A percentile compares a stretch with the other conserved stretches of the same genome.
Conservation (phyloP, 1,284 basidiomycete species). For the Pascua sp. region DNA sequence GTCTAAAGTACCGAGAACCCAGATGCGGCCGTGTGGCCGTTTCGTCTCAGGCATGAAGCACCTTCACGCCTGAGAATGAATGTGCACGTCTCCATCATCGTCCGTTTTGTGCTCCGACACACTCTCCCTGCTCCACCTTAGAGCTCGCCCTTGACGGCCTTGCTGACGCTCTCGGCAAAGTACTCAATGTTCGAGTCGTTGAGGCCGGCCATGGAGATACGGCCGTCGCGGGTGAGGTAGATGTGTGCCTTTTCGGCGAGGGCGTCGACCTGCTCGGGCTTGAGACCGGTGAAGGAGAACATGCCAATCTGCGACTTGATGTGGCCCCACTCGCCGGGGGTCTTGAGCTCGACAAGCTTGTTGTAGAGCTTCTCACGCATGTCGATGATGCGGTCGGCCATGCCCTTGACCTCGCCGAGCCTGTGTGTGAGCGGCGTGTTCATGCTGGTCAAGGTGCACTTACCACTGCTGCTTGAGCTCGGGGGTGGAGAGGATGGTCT, state of each 20-base stretch:
- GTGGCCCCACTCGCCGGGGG: slow-evolving; percentile 93
- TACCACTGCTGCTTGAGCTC: slow-evolving; percentile 78
- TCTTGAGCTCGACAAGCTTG: slow-evolving; percentile 74
- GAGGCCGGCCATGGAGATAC: slow-evolving; percentile 94
- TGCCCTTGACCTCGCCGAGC: slow-evolving; percentile 78
- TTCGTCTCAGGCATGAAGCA: too few relatives aligned
- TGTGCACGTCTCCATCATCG: background rate
- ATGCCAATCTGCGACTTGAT: slow-evolving; percentile 87
- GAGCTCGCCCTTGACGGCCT: slow-evolving; percentile 68
- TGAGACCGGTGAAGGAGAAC: slow-evolving; percentile 79
- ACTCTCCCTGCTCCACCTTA: background rate
- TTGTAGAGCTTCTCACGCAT: slow-evolving; percentile 87
- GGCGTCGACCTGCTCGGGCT: slow-evolving; percentile 70
- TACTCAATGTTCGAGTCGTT: slow-evolving; percentile 83
- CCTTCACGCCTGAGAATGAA: too few relatives aligned
- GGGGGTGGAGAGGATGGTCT: slow-evolving; percentile 70
- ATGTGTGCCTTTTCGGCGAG: slow-evolving; percentile 90
- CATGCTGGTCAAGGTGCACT: slow-evolving; percentile 4
- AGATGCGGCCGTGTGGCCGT: too few relatives aligned
- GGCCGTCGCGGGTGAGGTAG: slow-evolving; percentile 68
- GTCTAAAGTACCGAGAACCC: too few relatives aligned
- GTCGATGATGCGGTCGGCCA: slow-evolving; percentile 94
- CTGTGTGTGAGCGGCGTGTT: background rate
- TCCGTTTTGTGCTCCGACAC: background rate
- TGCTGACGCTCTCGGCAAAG: slow-evolving; percentile 79